Evolutionary conservation across 495 filamentous ascomycete species (phyloP), one percentile per base, ranked within the genome.

Genomic region (Trichocladium uniseriatum): DNA sequence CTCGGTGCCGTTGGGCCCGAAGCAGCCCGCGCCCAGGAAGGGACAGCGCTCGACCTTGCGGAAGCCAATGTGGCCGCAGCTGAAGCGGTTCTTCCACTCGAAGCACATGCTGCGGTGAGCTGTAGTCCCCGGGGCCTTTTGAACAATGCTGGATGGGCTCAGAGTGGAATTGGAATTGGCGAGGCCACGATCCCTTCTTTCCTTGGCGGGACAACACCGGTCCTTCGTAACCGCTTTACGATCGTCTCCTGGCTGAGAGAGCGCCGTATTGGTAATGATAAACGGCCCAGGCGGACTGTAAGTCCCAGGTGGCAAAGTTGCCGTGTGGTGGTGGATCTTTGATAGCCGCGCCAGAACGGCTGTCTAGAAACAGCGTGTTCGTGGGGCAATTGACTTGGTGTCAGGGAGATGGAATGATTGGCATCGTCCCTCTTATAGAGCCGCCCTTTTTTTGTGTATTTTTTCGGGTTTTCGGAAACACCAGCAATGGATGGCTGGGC

Each of bases 331-430:
- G 24, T 27, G 14, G 35, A 37, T 37, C 14, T 5, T 37, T 2
- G 14, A 1, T 15, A 15, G 14, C 10, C 5, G 3, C 5, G 3
- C 31, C n/a, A 6, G 14, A 43, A 21, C 16, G 21, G 41, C 47
- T 49, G 47, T 49, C 47, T 49, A 32, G 4, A 35, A 49, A 49
- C 47, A 43, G 47, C 38, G 35, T 37, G 35, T 15, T n/a, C 29
- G 44, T 19, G 19, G 44, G 44, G 44, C 21, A n/a, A 37, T 21
- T 18, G 32, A 37, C 18, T 13, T 13, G 29, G 32, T 11, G 44
- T 46, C 44, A 46, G 19, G 11, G 15, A 24, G 44, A 24, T 37
- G 24, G 32, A 34, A 16, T n/a, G 35, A 46, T n/a, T 15, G 20
- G 29, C 43, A 52, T 48, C 11, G 36, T 27, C 29, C 22, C 35